Conservation (phyloP, 805 yeast species). For the Saccharomycopsis malanga region DNA sequence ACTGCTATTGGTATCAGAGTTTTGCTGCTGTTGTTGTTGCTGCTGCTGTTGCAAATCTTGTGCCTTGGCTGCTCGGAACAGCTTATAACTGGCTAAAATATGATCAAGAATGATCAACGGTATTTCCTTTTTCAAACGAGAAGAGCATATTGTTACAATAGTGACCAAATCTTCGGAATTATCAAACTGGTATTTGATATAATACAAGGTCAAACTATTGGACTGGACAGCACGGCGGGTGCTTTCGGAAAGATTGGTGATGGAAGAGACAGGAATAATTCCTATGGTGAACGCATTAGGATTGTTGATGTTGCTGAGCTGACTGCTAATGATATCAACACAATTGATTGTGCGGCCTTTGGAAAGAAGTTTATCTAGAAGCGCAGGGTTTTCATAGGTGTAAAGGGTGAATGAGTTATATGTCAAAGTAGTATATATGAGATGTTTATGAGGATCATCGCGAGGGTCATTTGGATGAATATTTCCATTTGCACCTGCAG, state of each 20-base stretch:
- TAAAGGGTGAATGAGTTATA: constrained; percentile 51
- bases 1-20: background rate
- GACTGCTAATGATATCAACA: constrained; percentile 46
- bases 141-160: constrained; percentile 41
- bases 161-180: constrained; percentile 44
- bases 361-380: constrained; percentile 22
- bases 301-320: constrained; percentile 45
- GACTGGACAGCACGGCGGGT: constrained; percentile 23
- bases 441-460: constrained; percentile 12
- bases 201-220: constrained; percentile 36
- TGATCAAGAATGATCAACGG: constrained; percentile 43
- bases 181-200: constrained; percentile 38
- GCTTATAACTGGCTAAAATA: constrained; percentile 42
- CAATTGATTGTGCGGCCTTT: constrained; percentile 33
- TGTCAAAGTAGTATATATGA: constrained; percentile 40
- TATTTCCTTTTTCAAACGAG: constrained; percentile 38
- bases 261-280: constrained; percentile 27
- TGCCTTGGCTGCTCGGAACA: constrained; percentile 31
- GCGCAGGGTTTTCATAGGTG: constrained; percentile 41
- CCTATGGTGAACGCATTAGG: constrained; percentile 23
- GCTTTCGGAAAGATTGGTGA: constrained; percentile 23
- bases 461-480: too few species aligned
- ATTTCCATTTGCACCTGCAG: too few species aligned
- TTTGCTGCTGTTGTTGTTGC: too few species aligned
- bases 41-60: too few species aligned